Evolutionary conservation across 495 filamentous ascomycete genomes (phyloP).

Genomic region (Glutinoglossum americanum): DNA sequence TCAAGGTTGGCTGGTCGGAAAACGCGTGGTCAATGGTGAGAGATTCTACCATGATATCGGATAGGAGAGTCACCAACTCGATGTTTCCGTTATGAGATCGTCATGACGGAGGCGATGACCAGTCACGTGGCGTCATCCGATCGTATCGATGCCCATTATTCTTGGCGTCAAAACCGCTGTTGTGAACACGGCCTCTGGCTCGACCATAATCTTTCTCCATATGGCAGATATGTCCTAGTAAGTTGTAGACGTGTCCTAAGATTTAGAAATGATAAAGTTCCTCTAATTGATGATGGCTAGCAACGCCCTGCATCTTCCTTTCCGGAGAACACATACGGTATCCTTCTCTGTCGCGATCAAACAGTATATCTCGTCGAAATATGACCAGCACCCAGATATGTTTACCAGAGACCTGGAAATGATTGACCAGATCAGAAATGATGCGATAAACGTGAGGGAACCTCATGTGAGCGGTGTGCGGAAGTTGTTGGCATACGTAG

Average conservation of each 20-base stretch:
- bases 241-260: background rate
- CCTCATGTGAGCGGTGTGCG: conserved; percentile 74
- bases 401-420: conserved; percentile 73
- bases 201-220: no score
- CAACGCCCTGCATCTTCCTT: conserved; percentile 44
- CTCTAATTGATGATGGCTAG: conserved; percentile 7
- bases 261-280: background rate
- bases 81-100: no score
- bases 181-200: no score
- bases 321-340: conserved; percentile 61
- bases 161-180: no score
- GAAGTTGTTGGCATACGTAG: conserved; percentile 74
- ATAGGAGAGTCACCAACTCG: background rate
- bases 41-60: background rate
- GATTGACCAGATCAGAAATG: conserved; percentile 60
- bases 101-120: no score
- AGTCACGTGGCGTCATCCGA: no score
- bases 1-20: background rate
- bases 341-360: conserved; percentile 65
- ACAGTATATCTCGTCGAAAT: conserved; percentile 93
- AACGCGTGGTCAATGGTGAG: background rate
- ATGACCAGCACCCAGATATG: conserved; percentile 98
- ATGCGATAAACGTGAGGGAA: conserved; percentile 72
- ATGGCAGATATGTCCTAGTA: background rate
- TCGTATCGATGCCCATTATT: no score